Evolutionary conservation across 2,329 filamentous ascomycete species (phyloP).

Genomic region (Penicillium digitatum): DNA sequence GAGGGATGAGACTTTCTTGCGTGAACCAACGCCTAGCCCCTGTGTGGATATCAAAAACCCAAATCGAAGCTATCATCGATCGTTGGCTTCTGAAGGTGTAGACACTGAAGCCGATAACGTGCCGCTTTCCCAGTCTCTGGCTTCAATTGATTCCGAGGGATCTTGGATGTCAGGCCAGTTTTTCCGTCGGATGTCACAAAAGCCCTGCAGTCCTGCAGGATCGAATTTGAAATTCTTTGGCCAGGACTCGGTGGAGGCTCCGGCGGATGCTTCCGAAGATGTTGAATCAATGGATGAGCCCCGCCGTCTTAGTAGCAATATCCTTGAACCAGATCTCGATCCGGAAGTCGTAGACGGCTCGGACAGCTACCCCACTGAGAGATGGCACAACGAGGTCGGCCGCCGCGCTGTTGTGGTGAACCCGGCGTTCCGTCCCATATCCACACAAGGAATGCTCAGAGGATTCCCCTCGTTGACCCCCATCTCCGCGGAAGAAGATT

Average conservation of each 20-base stretch:
- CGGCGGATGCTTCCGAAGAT: conserved; percentile 41
- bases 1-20: conserved; percentile 22
- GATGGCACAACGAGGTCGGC: conserved; percentile 51
- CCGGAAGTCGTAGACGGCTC: conserved; percentile 6
- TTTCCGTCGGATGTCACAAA: conserved; percentile 49
- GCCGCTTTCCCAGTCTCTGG: conserved; percentile 73
- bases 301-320: conserved; percentile 40
- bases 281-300: conserved; percentile 25
- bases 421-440: conserved; percentile 54
- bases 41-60: conserved; percentile 30
- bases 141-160: conserved; percentile 90
- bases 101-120: conserved; percentile 48
- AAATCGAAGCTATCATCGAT: conserved; percentile 33
- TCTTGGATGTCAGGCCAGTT: conserved; percentile 87
- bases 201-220: conserved; percentile 33
- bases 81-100: conserved; percentile 44
- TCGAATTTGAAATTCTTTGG: conserved; percentile 43
- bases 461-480: conserved; percentile 44
- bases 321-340: conserved; percentile 51
- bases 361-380: conserved; percentile 35
- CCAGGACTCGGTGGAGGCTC: conserved; percentile 43
- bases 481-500: conserved; percentile 34
- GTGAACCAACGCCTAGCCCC: conserved; percentile 25
- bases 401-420: conserved; percentile 64
- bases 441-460: conserved; percentile 57